Evolutionary conservation across 495 filamentous ascomycete genomes (phyloP).

Genomic region (Xylaria longipes): DNA sequence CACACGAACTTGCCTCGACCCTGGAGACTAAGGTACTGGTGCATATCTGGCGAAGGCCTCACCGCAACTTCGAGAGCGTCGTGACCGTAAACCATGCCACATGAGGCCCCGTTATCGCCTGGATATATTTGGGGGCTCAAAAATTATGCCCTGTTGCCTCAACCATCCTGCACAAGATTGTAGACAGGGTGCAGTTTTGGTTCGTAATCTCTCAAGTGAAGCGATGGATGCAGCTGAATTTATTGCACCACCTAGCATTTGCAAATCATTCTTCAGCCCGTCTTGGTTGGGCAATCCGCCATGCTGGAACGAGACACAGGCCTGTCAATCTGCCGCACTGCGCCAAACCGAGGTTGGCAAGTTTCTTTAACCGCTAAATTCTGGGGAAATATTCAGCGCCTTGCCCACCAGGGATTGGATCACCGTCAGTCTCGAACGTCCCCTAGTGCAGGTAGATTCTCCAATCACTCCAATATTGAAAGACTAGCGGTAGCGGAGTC

Average conservation of each 20-base stretch:
- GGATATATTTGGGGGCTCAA: slow-evolving; percentile 11
- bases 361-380: slow-evolving; percentile 27
- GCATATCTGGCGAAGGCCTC: not conserved
- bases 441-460: not conserved
- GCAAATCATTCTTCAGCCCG: slow-evolving; percentile 21
- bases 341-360: slow-evolving; percentile 25
- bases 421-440: slow-evolving; percentile 12
- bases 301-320: slow-evolving; percentile 20
- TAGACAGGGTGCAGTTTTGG: slow-evolving; percentile 4
- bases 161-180: not conserved
- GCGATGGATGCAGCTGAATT: slow-evolving; percentile 26
- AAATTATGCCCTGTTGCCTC: slow-evolving; percentile 1
- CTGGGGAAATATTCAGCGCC: slow-evolving; percentile 23
- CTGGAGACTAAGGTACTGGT: not conserved
- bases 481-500: slow-evolving; percentile 1
- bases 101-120: not conserved
- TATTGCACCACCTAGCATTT: slow-evolving; percentile 2
- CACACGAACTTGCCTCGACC: not conserved
- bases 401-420: slow-evolving; percentile 21
- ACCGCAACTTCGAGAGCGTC: slow-evolving; percentile 15
- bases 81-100: not conserved
- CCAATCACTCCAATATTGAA: slow-evolving; percentile 16
- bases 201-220: slow-evolving; percentile 19
- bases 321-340: slow-evolving; percentile 24
- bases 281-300: slow-evolving; percentile 22